A percentile compares a stretch with the other conserved stretches of the same genome.
These are phyloP conservation scores for Eimeria zaria DNA, from an alignment of 169 alveolate species.

Conservation along the genomic window DNA sequence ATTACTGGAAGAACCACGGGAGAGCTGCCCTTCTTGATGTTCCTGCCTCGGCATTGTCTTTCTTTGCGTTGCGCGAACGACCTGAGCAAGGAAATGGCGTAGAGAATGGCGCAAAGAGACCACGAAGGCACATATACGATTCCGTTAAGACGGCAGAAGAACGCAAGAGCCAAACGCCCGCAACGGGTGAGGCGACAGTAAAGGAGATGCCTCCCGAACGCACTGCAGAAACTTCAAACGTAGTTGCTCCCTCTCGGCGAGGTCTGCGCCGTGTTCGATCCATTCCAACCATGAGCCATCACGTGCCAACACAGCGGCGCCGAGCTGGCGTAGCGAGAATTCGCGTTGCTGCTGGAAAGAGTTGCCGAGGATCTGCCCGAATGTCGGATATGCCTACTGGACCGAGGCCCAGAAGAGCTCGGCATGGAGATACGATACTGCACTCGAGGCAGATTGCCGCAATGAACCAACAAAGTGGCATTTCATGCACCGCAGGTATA, in stretches of 20 bases:
- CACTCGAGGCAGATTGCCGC: neutral
- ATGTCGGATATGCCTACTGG: neutral
- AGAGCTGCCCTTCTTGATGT: slow-evolving; percentile 12
- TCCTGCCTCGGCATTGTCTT: neutral
- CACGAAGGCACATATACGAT: neutral
- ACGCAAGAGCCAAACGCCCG: neutral
- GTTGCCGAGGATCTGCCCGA: neutral
- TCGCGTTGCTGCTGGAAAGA: neutral
- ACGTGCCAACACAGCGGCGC: slow-evolving; percentile 18
- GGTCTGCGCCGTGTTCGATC: slow-evolving; percentile 29
- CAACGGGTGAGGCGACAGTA: neutral
- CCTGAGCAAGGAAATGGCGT: slow-evolving; percentile 10
- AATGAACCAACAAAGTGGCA: neutral
- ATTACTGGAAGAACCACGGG: slow-evolving; percentile 80
- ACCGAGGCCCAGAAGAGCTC: neutral
- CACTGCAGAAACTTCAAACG: slow-evolving; percentile 5
- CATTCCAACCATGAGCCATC: neutral
- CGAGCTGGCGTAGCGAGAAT: slow-evolving; percentile 1
- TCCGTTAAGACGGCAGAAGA: neutral
- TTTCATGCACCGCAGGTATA: neutral
- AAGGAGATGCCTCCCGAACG: slow-evolving; percentile 4
- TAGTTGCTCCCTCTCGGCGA: slow-evolving; percentile 21
- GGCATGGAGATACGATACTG: neutral
- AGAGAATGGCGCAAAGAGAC: slow-evolving; percentile 35
- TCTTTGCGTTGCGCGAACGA: neutral